Evolutionary conservation across 2,329 filamentous ascomycete genomes (phyloP).

Genomic region (Aspergillus tanneri): DNA sequence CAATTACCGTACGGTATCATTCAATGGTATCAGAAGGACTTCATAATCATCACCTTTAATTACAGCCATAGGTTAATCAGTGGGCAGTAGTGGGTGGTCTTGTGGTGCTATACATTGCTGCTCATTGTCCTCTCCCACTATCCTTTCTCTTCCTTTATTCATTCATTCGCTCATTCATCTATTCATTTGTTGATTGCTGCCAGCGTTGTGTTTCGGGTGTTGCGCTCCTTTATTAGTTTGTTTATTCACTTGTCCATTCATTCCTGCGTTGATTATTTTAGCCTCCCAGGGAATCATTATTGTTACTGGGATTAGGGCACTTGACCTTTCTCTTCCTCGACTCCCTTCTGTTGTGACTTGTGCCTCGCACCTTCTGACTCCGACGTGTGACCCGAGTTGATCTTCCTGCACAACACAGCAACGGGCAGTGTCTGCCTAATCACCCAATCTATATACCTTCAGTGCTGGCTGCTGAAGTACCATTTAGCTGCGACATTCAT

Average conservation of each 20-base stretch:
- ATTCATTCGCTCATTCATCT: slow-evolving; percentile 11
- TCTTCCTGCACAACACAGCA: background rate
- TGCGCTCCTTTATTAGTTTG: background rate
- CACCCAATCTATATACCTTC: slow-evolving; percentile 17
- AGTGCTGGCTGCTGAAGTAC: slow-evolving; percentile 31
- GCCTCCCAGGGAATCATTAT: slow-evolving; percentile 11
- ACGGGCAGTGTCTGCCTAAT: slow-evolving; percentile 4
- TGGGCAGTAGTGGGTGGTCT: too few relatives aligned
- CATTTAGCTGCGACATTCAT: slow-evolving; percentile 11
- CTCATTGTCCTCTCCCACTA: background rate
- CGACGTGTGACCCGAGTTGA: slow-evolving; percentile 14
- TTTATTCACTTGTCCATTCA: slow-evolving; percentile 4
- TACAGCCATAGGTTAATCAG: background rate
- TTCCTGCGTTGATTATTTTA: slow-evolving; percentile 7
- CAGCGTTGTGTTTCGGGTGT: background rate
- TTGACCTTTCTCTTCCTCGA: background rate
- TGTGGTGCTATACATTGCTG: background rate
- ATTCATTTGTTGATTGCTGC: background rate
- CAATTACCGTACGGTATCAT: background rate
- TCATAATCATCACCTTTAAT: background rate
- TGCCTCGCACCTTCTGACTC: slow-evolving; percentile 8
- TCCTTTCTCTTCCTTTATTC: background rate
- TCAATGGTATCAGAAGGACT: slow-evolving; percentile 1
- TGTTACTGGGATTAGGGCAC: background rate
- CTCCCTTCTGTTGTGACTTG: background rate